Evolutionary conservation across 2,329 filamentous ascomycete genomes (phyloP), one percentile per base, ranked within the genome.

Genomic region (Penicillium sp.): DNA sequence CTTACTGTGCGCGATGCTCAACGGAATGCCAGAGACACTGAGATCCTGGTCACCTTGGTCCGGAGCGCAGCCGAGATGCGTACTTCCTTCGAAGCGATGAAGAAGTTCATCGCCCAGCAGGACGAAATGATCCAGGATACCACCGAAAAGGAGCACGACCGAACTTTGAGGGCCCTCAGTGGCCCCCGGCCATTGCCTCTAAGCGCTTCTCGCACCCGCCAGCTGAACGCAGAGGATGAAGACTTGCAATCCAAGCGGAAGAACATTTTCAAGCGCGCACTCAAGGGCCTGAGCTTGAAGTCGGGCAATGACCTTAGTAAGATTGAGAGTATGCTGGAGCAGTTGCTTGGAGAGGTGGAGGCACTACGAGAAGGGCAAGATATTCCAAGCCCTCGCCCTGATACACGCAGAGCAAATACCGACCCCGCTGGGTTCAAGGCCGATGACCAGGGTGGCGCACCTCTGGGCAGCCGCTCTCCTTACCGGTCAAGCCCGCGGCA

Each of bases 1-100:
- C 84, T 98, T 55, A 97, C 95, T 67, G 93, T 97, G 55, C 87
- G 93, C 31, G 93, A 98, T 73, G 93, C 92, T 35, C 92, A 97
- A 72, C 86, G 93, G 52, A 97, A 93, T 71, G 93, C 93, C 40
- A 83, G 93, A 39, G 93, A 98, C 63, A 97, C 93, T 0, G 93
- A 98, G 71, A 96, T 98, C 47, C 77, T 98, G 15, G 89, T 96
- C 41, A 92, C 93, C 0, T 81, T 98, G 28, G 93, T 98, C 53
- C 86, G 92, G 52, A 91, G 90, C 47, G 92, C 93, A 3, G 86
- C 93, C 10, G 93, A 98, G 72, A 97, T 97, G 91, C 89, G 92
- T 56, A 95, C 88, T 60, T 95, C 89, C 0, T 95, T 97, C 66
- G 89, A 95, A 58, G 91, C 95, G 62, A 88, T 98, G 79, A 96